A percentile compares a stretch with the other conserved stretches of the same genome.
Evolutionary conservation across 257 asterid species (phyloP).

Genomic region (Solanum pennellii): DNA sequence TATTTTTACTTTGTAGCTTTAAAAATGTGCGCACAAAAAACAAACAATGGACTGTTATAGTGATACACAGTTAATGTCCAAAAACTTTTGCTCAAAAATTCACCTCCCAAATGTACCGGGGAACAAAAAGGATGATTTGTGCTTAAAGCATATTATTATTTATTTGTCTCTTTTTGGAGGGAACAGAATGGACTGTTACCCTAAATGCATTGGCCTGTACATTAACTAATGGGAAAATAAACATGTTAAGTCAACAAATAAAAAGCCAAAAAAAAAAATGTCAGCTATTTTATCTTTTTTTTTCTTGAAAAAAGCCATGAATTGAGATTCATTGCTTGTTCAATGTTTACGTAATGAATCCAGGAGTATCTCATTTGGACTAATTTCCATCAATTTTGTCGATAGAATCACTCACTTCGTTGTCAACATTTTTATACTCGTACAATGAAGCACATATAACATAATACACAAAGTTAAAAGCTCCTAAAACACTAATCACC

Average conservation of each 20-base stretch:
- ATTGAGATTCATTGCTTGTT: background rate
- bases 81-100: background rate
- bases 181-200: background rate
- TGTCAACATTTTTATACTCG: constrained; percentile 1
- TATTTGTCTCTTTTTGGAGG: background rate
- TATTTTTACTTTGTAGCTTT: background rate
- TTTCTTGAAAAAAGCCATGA: background rate
- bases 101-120: background rate
- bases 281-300: background rate
- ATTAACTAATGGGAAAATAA: background rate
- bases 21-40: background rate
- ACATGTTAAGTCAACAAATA: background rate
- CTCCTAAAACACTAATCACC: background rate
- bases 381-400: background rate
- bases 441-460: constrained; percentile 3
- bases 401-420: background rate
- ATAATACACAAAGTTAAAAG: constrained; percentile 1
- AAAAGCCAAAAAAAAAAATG: background rate
- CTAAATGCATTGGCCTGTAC: background rate
- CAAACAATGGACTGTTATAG: background rate
- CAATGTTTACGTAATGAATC: background rate
- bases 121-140: background rate
- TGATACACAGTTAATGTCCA: background rate
- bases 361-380: background rate
- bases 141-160: background rate